Evolutionary conservation across 129 eudicot species (phyloP).

Genomic region (Escallonia herrerae): DNA sequence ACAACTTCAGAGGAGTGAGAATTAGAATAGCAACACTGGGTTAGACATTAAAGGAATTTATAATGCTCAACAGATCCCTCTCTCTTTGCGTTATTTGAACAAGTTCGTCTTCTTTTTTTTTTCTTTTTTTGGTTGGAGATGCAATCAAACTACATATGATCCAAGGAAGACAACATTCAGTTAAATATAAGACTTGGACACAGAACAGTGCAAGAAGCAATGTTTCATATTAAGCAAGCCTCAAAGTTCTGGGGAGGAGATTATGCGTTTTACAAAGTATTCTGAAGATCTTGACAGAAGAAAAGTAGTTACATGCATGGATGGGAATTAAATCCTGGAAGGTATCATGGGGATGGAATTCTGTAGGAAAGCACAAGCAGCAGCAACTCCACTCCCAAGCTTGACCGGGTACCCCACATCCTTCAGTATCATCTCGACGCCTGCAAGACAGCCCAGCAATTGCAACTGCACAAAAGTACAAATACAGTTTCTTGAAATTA

Average conservation of each 20-base stretch:
- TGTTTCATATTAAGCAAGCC: not conserved
- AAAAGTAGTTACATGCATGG: constrained; percentile 16
- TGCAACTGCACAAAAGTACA: constrained; percentile 54
- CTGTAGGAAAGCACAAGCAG: constrained; percentile 79
- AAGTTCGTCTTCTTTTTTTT: too few species aligned
- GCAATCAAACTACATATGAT: too few species aligned
- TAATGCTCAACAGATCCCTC: too few species aligned
- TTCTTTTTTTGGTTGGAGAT: too few species aligned
- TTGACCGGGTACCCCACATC: constrained; percentile 94
- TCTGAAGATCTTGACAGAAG: not conserved
- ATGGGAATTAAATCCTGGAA: constrained; percentile 70
- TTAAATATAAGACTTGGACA: not conserved
- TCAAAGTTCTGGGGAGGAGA: not conserved
- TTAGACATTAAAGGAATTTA: too few species aligned
- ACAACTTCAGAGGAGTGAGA: too few species aligned
- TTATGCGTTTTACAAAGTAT: not conserved
- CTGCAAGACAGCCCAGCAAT: constrained; percentile 93
- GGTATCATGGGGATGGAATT: constrained; percentile 80
- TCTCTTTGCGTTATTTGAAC: too few species aligned
- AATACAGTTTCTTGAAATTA: not conserved
- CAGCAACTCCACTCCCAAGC: constrained; percentile 95
- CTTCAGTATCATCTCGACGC: constrained; percentile 97
- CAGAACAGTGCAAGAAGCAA: not conserved
- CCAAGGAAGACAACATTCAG: too few species aligned
- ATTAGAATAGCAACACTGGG: too few species aligned